Evolutionary conservation across 1,284 basidiomycete genomes (phyloP), one percentile per base, ranked within the genome.

Genomic region (Pyrrhoderma noxium): DNA sequence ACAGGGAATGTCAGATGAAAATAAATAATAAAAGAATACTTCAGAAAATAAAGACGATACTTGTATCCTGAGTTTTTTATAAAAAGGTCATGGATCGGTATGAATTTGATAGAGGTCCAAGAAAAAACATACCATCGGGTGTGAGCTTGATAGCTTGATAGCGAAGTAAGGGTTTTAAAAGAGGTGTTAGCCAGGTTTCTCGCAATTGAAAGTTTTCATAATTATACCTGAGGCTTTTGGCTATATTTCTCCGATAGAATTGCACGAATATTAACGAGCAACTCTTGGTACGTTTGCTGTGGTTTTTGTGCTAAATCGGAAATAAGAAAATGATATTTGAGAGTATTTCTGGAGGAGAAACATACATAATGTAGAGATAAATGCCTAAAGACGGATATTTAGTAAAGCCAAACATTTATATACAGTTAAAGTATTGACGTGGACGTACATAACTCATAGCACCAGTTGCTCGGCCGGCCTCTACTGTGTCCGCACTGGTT

Each of bases 401-500:
- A 43, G 9, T 23, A 39, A n/a, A n/a, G n/a, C n/a, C n/a, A n/a
- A n/a, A n/a, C n/a, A n/a, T n/a, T n/a, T n/a, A n/a, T n/a, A n/a
- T n/a, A n/a, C n/a, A n/a, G n/a, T n/a, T n/a, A n/a, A n/a, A n/a
- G n/a, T n/a, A n/a, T n/a, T n/a, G n/a, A n/a, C n/a, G 41, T 23
- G 22, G 16, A 71, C 79, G 44, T 58, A 85, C 83, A 59, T 74
- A 81, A 63, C 80, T 85, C 91, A 93, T 93, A 1, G 91, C 91
- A 41, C 93, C 94, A 1, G 89, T 92, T 3, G 86, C 91, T 50
- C 76, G 71, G 1, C 91, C 91, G 3, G 79, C 79, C 65, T 93
- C 89, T 49, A 75, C 71, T 0, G 92, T 86, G 64, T 97, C 93
- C 11, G 93, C 93, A 61, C 88, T 91, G 8, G 93, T 97, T 68